phyloP scores from a whole-genome alignment of 352 stramenopile genomes.

The Phytophthora constricta region DNA sequence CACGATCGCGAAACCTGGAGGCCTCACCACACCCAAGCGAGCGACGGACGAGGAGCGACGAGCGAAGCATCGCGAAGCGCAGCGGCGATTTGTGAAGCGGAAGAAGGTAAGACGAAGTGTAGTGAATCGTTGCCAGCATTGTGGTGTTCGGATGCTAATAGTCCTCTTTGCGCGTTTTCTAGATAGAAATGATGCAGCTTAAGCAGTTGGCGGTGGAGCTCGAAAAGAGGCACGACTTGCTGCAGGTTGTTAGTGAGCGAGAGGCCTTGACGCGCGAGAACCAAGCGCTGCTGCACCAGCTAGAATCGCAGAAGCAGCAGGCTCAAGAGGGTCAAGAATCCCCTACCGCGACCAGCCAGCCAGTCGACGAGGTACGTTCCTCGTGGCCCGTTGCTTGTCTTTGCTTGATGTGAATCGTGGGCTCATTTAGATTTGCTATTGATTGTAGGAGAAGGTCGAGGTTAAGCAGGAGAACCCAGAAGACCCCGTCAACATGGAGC shows the following conservation, averaged over 20 bases:
- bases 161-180: conserved; percentile 3
- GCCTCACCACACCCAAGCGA: conserved; percentile 20
- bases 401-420: conserved; percentile 20
- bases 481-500: background rate
- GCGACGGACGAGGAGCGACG: conserved; percentile 57
- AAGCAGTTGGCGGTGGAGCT: conserved; percentile 41
- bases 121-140: background rate
- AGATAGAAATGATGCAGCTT: conserved; percentile 47
- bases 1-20: conserved; percentile 12
- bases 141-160: background rate
- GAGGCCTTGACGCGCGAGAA: conserved; percentile 33
- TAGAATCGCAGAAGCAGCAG: conserved; percentile 28
- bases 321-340: conserved; percentile 3
- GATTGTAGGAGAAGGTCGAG: conserved; percentile 11
- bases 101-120: conserved; percentile 46
- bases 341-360: conserved; percentile 2
- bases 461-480: conserved; percentile 8
- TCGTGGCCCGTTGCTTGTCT: conserved; percentile 9
- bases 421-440: background rate
- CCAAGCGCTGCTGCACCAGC: conserved; percentile 26
- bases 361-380: conserved; percentile 22
- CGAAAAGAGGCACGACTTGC: conserved; percentile 41
- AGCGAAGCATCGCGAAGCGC: conserved; percentile 60
- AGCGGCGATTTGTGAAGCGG: conserved; percentile 56
- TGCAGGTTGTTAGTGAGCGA: conserved; percentile 32